Base-by-base conservation (phyloP, 371 early-diverging fungal genomes). In the Dentiscutata heterogama region DNA sequence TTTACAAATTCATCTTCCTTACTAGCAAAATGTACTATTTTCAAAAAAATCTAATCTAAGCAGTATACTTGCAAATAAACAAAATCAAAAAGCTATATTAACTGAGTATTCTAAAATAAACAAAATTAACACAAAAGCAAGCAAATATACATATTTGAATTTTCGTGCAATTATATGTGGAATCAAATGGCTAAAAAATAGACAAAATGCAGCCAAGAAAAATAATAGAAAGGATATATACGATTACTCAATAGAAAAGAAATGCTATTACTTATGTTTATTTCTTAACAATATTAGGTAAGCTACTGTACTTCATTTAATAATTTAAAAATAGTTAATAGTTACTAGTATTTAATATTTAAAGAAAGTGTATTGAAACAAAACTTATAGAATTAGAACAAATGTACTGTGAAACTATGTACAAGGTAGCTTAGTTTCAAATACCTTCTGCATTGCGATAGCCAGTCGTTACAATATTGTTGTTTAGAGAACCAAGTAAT, bases 81-180 rank as follows among this genome's bases (percentile, higher is more conserved):
- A 18, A 83, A 63, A 20, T 50, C 84, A 29, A 84, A 63, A 31
- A 35, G 82, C 83, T 18, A 83, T 61, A 5, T 60, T 85, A 31
- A 84, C 74, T 53, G 87, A 76, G 11, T 63, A 74, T 70, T 84
- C 86, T 82, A 65, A 65, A 25, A 35, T 65, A 35, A 84, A 84
- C 50, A 51, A 42, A 1, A 35, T 8, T 13, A 64, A 64, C 35
- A 16, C 60, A 4, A 73, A 53, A 3, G 82, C 83, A 4, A 27
- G 81, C 60, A 25, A 82, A 11, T 77, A 70, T 39, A 42, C 70
- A 0, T 85, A 82, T n/a, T 0, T 14, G 20, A 2, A 31, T n/a
- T n/a, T n/a, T n/a, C n/a, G n/a, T n/a, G n/a, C n/a, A n/a, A n/a
- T n/a, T n/a, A n/a, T n/a, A n/a, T n/a, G n/a, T n/a, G n/a, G n/a